Evolutionary conservation across 371 early-diverging fungal species (phyloP).

Genomic region (Syncephalis fuscata): DNA sequence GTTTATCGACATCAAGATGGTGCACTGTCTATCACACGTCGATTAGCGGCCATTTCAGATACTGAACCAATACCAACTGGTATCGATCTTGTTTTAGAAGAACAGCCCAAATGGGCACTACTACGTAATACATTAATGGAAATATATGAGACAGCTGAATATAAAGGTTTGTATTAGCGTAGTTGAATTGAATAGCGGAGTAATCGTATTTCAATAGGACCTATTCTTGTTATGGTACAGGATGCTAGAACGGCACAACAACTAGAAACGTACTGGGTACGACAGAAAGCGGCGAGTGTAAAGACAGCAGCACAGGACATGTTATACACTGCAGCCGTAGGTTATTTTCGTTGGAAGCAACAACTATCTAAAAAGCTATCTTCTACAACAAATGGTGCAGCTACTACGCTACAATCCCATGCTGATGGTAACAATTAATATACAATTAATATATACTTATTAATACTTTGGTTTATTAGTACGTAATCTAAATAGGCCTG

Average conservation of each 20-base stretch:
- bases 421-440: too few species aligned
- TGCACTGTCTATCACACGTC: background rate
- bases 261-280: slow-evolving; percentile 26
- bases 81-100: slow-evolving; percentile 61
- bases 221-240: slow-evolving; percentile 25
- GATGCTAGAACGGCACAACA: slow-evolving; percentile 48
- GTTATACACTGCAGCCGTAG: background rate
- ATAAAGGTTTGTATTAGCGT: too few species aligned
- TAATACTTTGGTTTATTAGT: too few species aligned
- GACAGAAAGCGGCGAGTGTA: background rate
- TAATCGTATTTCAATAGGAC: too few species aligned
- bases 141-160: slow-evolving; percentile 34
- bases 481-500: too few species aligned
- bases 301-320: too few species aligned
- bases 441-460: too few species aligned
- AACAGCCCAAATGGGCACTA: slow-evolving; percentile 82
- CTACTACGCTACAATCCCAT: background rate
- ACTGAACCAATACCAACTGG: slow-evolving; percentile 31
- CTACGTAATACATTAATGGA: slow-evolving; percentile 53
- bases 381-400: background rate
- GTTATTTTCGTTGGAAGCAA: background rate
- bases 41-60: background rate
- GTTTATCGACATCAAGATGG: background rate
- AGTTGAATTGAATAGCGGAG: too few species aligned
- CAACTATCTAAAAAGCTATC: background rate